Conservation (phyloP, 805 yeast genomes). For the Pichia pseudocactophila region DNA sequence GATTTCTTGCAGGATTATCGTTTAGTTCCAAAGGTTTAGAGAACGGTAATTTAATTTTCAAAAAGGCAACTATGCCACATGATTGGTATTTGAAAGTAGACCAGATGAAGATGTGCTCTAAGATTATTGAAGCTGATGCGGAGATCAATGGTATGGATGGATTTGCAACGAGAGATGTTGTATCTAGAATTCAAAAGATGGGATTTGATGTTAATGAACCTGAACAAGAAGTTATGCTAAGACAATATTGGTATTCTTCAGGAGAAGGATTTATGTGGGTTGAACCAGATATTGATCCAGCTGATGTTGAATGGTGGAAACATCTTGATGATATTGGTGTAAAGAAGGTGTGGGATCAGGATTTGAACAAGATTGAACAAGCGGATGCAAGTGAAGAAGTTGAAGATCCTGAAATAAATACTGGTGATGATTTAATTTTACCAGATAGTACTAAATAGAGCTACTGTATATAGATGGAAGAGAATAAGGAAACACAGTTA, state of each 20-base stretch:
- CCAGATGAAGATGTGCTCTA: conserved; percentile 58
- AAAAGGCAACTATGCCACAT: conserved; percentile 52
- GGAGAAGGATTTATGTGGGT: conserved; percentile 87
- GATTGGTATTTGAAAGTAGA: conserved; percentile 60
- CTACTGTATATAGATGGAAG: too few species aligned
- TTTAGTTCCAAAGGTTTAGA: conserved; percentile 41
- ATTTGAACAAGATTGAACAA: conserved; percentile 16
- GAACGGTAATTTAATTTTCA: conserved; percentile 51
- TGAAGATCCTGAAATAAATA: conserved; percentile 12
- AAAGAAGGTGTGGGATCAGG: conserved; percentile 25
- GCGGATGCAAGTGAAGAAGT: conserved; percentile 10
- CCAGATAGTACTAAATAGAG: conserved; percentile 7
- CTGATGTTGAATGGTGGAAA: conserved; percentile 39
- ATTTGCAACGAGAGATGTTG: conserved; percentile 28
- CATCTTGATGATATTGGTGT: conserved; percentile 25
- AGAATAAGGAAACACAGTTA: too few species aligned
- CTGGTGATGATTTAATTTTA: conserved; percentile 11
- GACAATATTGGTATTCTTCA: conserved; percentile 81
- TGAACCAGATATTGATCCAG: conserved; percentile 88
- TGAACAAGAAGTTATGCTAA: conserved; percentile 56
- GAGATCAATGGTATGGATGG: conserved; percentile 37
- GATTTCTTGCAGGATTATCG: conserved; percentile 34
- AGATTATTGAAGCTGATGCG: conserved; percentile 58
- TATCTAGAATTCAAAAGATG: conserved; percentile 28
- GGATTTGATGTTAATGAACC: conserved; percentile 39